Conservation (phyloP, 2,329 filamentous ascomycete species). For the Thermochaetoides dissita region DNA sequence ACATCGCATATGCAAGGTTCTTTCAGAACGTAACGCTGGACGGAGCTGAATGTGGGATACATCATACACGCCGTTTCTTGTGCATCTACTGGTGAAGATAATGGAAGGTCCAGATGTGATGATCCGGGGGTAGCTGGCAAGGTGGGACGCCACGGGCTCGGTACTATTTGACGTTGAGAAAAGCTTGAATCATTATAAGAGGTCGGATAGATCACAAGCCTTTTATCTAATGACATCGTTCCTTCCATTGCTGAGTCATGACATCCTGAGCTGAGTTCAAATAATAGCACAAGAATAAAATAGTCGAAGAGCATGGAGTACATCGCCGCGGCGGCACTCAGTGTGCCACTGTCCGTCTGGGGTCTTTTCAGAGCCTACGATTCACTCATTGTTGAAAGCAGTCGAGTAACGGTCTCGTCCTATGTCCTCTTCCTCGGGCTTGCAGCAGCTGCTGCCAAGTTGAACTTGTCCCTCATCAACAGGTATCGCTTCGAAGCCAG, state of each 20-base stretch:
- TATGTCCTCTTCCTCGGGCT: conserved; percentile 2
- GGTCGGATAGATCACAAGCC: too few species aligned
- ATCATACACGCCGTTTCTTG: too few species aligned
- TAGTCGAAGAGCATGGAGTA: conserved; percentile 1
- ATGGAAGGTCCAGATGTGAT: too few species aligned
- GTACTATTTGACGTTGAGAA: too few species aligned
- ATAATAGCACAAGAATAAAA: not conserved
- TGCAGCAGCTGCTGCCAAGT: conserved; percentile 1
- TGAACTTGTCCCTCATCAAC: conserved; percentile 2
- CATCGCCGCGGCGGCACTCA: not conserved
- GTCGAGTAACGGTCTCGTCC: not conserved
- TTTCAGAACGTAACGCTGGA: too few species aligned
- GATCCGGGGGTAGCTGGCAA: too few species aligned
- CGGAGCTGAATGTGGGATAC: too few species aligned
- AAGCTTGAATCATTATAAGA: too few species aligned
- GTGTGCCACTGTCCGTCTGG: conserved; percentile 3
- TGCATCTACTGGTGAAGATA: too few species aligned
- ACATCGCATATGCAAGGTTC: too few species aligned
- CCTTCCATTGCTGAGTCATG: not conserved
- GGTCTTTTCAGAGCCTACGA: not conserved
- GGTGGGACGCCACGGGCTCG: too few species aligned
- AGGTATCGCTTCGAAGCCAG: conserved; percentile 8
- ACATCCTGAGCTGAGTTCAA: not conserved
- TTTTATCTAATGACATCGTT: too few species aligned
- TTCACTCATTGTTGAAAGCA: not conserved